These are phyloP conservation scores for Davidsoniella eucalypti DNA, from an alignment of 2,329 filamentous ascomycete genomes.

Conservation along the genomic window DNA sequence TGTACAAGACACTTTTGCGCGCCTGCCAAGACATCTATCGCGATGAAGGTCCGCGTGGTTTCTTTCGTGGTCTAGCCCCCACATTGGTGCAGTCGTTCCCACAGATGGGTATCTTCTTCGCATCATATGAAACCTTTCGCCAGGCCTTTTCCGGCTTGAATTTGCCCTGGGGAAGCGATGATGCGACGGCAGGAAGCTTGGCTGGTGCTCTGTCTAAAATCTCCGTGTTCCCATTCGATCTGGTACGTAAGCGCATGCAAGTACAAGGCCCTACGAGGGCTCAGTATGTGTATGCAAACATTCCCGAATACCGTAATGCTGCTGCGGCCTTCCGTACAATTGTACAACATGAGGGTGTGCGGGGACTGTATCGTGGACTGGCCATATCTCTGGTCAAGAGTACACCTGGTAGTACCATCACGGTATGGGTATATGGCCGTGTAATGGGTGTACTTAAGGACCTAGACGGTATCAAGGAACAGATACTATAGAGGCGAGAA, in stretches of 20 bases:
- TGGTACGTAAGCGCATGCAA: conserved; percentile 83
- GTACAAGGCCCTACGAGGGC: conserved; percentile 78
- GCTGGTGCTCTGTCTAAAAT: conserved; percentile 77
- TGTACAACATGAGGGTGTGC: conserved; percentile 51
- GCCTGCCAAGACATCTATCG: conserved; percentile 57
- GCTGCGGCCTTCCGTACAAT: conserved; percentile 51
- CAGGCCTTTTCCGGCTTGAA: conserved; percentile 36
- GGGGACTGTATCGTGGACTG: conserved; percentile 75
- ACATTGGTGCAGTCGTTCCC: conserved; percentile 79
- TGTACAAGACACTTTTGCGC: conserved; percentile 57
- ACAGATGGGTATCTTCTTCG: conserved; percentile 95
- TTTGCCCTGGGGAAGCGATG: conserved; percentile 57
- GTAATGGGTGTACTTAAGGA: conserved; percentile 43
- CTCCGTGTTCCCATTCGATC: conserved; percentile 78
- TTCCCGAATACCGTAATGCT: conserved; percentile 65
- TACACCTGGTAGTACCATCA: conserved; percentile 80
- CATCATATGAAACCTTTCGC: conserved; percentile 65
- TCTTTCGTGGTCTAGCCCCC: conserved; percentile 74
- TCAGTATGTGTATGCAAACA: conserved; percentile 70
- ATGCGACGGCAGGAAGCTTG: conserved; percentile 66
- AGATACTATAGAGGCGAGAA: not conserved
- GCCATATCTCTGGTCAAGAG: conserved; percentile 84
- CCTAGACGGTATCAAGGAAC: conserved; percentile 20
- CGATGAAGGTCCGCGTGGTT: conserved; percentile 61
- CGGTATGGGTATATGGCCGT: conserved; percentile 88